Percentiles rank a stretch among this genome's conserved stretches.
Evolutionary conservation across 164 flowering plant species (phyloP).

Genomic region (Santalum album): DNA sequence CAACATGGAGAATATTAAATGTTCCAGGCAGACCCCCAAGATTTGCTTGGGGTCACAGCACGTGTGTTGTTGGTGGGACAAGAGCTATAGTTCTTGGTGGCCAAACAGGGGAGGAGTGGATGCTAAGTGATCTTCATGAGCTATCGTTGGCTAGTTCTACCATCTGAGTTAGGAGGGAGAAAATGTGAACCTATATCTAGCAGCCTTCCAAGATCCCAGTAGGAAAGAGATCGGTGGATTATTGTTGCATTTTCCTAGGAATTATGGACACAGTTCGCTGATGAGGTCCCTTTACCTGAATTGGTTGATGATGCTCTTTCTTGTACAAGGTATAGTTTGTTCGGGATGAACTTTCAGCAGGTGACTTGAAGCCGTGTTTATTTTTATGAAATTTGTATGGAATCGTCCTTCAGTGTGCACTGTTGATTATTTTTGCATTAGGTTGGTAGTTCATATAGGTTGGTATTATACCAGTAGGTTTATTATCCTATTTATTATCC

Average conservation of each 20-base stretch:
- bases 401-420: neutral
- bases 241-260: slow-evolving; percentile 1
- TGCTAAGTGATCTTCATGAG: slow-evolving; percentile 81
- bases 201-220: neutral
- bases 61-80: slow-evolving; percentile 90
- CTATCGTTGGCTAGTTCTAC: slow-evolving; percentile 56
- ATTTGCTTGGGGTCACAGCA: slow-evolving; percentile 93
- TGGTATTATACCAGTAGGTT: slow-evolving; percentile 11
- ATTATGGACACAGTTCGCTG: slow-evolving; percentile 6
- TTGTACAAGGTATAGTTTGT: slow-evolving; percentile 11
- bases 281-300: slow-evolving; percentile 4
- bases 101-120: slow-evolving; percentile 94
- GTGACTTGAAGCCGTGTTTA: slow-evolving; percentile 7
- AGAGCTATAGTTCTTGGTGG: slow-evolving; percentile 89
- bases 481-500: neutral
- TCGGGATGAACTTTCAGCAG: slow-evolving; percentile 8
- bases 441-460: neutral
- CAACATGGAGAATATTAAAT: slow-evolving; percentile 87
- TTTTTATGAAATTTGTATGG: slow-evolving; percentile 13
- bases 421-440: neutral
- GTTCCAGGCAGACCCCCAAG: slow-evolving; percentile 87
- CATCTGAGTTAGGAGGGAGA: slow-evolving; percentile 11
- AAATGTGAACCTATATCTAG: neutral
- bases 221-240: too few species aligned
- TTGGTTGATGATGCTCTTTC: slow-evolving; percentile 9